Evolutionary conservation across 2,329 filamentous ascomycete genomes (phyloP).

Genomic region (Hirsutella rhossiliensis): DNA sequence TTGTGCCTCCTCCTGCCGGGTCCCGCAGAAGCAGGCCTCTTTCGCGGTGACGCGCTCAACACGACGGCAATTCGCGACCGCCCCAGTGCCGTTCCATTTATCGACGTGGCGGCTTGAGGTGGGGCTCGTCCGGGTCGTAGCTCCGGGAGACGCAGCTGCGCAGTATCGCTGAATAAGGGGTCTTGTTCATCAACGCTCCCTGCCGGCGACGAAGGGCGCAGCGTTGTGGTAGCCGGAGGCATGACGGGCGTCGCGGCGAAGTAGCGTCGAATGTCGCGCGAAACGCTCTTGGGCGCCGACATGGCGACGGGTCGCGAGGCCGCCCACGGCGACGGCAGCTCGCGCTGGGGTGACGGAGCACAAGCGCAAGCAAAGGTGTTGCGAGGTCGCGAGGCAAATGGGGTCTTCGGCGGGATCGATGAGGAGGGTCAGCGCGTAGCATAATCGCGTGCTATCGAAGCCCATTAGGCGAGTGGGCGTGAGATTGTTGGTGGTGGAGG

Average conservation of each 20-base stretch:
- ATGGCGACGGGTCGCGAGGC: background rate
- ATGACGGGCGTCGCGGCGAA: background rate
- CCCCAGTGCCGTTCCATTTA: background rate
- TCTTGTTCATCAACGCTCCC: constrained; percentile 10
- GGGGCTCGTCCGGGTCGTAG: constrained; percentile 1
- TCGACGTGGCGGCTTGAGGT: background rate
- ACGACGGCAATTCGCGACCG: constrained; percentile 9
- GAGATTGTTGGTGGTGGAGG: too few relatives aligned
- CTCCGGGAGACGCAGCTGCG: background rate
- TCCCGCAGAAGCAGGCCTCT: constrained; percentile 3
- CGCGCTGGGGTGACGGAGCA: too few relatives aligned
- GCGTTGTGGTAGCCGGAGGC: background rate
- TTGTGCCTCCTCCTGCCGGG: background rate
- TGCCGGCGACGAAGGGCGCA: background rate
- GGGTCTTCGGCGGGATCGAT: too few relatives aligned
- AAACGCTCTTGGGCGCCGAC: background rate
- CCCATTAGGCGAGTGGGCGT: too few relatives aligned
- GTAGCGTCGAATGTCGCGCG: constrained; percentile 2
- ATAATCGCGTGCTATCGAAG: too few relatives aligned
- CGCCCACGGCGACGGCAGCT: background rate
- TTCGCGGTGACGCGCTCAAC: constrained; percentile 7
- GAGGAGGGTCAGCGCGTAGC: too few relatives aligned
- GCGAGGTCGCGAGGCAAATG: too few relatives aligned
- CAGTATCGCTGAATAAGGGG: constrained; percentile 4
- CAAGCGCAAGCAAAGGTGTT: too few relatives aligned